phyloP scores from a whole-genome alignment of 371 early-diverging fungal genomes.

The Apophysomyces sp. region DNA sequence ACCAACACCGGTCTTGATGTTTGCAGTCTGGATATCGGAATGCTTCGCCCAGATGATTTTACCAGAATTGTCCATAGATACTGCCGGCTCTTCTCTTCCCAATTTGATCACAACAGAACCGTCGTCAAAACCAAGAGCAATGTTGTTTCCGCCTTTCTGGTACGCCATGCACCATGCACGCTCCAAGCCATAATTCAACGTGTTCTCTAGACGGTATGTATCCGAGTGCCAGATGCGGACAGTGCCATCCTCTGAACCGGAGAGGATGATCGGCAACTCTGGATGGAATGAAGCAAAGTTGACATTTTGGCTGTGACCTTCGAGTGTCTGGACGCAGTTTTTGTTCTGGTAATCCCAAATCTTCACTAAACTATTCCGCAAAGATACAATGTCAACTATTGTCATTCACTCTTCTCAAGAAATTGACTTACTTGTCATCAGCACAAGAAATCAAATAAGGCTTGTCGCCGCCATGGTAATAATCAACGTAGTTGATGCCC shows the following conservation, averaged over 20 bases:
- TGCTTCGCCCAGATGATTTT: constrained; percentile 98
- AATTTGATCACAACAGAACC: constrained; percentile 93
- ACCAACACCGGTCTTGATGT: constrained; percentile 79
- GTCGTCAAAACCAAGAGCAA: constrained; percentile 95
- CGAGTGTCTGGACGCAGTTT: constrained; percentile 95
- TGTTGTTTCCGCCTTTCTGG: constrained; percentile 82
- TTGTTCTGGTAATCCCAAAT: constrained; percentile 99
- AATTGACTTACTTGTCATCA: constrained; percentile 85
- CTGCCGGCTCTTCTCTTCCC: constrained; percentile 95
- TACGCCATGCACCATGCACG: constrained; percentile 95
- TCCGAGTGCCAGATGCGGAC: constrained; percentile 98
- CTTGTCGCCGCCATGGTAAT: constrained; percentile 93
- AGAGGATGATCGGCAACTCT: constrained; percentile 94
- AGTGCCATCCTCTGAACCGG: constrained; percentile 95
- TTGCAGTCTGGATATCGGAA: constrained; percentile 93
- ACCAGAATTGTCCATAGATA: constrained; percentile 95
- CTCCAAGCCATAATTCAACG: constrained; percentile 95
- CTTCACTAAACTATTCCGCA: constrained; percentile 78
- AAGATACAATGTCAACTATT: no score
- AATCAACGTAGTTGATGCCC: constrained; percentile 94
- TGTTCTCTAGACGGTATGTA: constrained; percentile 94
- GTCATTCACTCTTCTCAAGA: no score
- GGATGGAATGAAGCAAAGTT: constrained; percentile 96
- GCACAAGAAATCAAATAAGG: constrained; percentile 92
- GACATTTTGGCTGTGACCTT: constrained; percentile 99